Conservation (phyloP, 2,329 filamentous ascomycete species). For the Aspergillus carbonarius region DNA sequence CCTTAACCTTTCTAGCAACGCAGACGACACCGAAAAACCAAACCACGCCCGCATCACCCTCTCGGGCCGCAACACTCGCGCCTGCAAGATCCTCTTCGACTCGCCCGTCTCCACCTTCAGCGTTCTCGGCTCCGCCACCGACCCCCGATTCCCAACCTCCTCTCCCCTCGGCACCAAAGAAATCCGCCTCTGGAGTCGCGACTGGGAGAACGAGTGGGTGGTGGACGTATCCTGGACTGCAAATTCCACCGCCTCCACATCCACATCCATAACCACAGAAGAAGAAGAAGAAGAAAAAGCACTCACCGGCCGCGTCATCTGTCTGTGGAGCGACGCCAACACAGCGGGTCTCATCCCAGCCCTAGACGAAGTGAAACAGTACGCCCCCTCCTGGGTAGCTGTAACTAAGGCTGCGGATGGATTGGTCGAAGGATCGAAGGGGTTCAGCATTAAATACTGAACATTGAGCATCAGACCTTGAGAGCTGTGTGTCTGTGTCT, state of each 20-base stretch:
- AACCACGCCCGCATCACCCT: conserved; percentile 61
- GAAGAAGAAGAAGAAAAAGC: conserved; percentile 27
- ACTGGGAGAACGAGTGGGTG: conserved; percentile 74
- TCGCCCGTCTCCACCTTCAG: conserved; percentile 63
- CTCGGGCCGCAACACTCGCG: conserved; percentile 71
- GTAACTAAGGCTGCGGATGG: conserved; percentile 74
- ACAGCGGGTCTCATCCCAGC: conserved; percentile 70
- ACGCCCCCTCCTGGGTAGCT: conserved; percentile 75
- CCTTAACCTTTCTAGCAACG: conserved; percentile 29
- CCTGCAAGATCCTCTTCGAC: conserved; percentile 73
- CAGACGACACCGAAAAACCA: background rate
- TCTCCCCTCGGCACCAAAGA: conserved; percentile 64
- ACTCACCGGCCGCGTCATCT: conserved; percentile 67
- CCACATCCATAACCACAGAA: conserved; percentile 24
- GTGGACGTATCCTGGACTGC: conserved; percentile 67
- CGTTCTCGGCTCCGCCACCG: conserved; percentile 60
- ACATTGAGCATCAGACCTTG: background rate
- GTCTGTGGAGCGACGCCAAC: conserved; percentile 88
- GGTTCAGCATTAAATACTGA: conserved; percentile 53
- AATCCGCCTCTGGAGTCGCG: conserved; percentile 77
- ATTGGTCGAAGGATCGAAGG: conserved; percentile 75
- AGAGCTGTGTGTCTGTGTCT: background rate
- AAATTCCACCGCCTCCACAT: background rate
- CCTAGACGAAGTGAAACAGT: conserved; percentile 74
- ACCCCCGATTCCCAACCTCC: conserved; percentile 66